phyloP scores from a whole-genome alignment of 2,329 filamentous ascomycete genomes.

The Aureobasidium pullulans region DNA sequence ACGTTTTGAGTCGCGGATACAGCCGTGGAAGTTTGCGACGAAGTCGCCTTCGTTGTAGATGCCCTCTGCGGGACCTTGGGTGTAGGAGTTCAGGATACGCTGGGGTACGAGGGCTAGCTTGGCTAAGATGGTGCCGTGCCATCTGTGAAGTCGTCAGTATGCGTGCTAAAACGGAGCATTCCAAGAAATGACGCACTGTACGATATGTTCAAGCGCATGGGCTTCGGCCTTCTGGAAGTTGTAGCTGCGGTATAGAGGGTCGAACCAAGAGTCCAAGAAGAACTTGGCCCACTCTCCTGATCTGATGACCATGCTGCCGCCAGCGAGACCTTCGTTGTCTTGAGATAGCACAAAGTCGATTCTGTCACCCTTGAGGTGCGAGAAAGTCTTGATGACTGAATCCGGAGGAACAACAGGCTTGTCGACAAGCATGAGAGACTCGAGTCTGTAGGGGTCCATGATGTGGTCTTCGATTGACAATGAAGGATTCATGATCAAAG shows the following conservation, averaged over 20 bases:
- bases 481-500: conserved; percentile 79
- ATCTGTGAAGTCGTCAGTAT: conserved; percentile 68
- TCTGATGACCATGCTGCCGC: conserved; percentile 69
- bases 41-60: conserved; percentile 78
- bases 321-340: conserved; percentile 70
- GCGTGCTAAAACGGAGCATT: not conserved
- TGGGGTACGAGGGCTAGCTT: conserved; percentile 88
- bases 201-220: conserved; percentile 68
- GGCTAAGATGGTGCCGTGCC: conserved; percentile 92
- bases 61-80: conserved; percentile 32
- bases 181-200: conserved; percentile 34
- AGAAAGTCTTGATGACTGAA: conserved; percentile 92
- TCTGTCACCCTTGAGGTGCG: conserved; percentile 66
- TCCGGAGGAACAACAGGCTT: conserved; percentile 85
- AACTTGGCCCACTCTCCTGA: conserved; percentile 88
- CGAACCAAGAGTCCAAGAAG: conserved; percentile 92
- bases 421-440: conserved; percentile 76
- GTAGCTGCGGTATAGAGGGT: conserved; percentile 86
- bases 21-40: conserved; percentile 69
- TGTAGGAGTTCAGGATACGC: conserved; percentile 73
- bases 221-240: conserved; percentile 93
- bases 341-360: conserved; percentile 80
- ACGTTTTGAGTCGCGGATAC: conserved; percentile 50
- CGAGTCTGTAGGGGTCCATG: conserved; percentile 59
- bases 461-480: conserved; percentile 64